Evolutionary conservation across 257 asterid genomes (phyloP).

Genomic region (Eustoma russellianum): DNA sequence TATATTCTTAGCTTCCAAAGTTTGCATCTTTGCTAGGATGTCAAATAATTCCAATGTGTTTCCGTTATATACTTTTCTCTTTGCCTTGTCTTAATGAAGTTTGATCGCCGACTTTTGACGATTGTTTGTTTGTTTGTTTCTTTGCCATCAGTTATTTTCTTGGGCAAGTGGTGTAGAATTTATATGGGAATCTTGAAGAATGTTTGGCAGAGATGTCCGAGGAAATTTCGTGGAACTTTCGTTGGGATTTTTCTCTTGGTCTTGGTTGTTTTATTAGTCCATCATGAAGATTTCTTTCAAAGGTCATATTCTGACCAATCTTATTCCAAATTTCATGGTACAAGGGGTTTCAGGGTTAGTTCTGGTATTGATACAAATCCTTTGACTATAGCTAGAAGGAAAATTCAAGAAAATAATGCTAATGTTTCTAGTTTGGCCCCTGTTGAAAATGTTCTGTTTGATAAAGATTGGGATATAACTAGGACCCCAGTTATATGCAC

Average conservation of each 20-base stretch:
- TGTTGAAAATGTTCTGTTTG: background rate
- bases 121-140: too few species aligned
- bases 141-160: background rate
- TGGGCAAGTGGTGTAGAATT: background rate
- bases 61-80: too few species aligned
- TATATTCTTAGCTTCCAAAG: background rate
- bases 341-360: conserved; percentile 2
- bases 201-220: conserved; percentile 14
- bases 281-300: conserved; percentile 19
- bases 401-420: conserved; percentile 15
- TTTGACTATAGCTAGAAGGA: conserved; percentile 18
- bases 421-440: conserved; percentile 8
- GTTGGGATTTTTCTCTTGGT: conserved; percentile 34
- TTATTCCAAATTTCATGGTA: conserved; percentile 9
- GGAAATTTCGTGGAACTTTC: conserved; percentile 44
- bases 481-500: conserved; percentile 32
- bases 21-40: background rate
- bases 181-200: conserved; percentile 28
- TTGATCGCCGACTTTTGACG: too few species aligned
- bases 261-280: conserved; percentile 33
- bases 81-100: too few species aligned
- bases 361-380: background rate
- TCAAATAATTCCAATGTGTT: too few species aligned
- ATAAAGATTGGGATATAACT: conserved; percentile 8
- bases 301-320: conserved; percentile 20